Conservation (phyloP, 345 rosid genomes). For the Rhodamnia argentea region DNA sequence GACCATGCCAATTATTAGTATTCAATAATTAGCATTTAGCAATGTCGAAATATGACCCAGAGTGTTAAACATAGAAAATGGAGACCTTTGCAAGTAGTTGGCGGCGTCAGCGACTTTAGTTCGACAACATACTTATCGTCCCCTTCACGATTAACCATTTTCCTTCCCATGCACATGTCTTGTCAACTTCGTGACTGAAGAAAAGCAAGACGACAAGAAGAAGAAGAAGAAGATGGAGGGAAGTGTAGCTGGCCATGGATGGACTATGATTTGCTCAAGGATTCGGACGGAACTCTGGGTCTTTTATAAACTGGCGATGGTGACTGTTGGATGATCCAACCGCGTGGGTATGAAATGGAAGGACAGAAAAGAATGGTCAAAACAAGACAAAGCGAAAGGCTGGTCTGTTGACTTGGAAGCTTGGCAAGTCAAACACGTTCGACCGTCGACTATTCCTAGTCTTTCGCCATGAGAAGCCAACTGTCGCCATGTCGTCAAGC, state of each 20-base stretch:
- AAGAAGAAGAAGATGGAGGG: background rate
- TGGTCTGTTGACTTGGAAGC: background rate
- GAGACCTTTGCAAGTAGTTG: background rate
- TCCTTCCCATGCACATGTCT: background rate
- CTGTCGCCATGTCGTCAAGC: background rate
- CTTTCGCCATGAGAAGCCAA: background rate
- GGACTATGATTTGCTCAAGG: background rate
- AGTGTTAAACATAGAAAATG: background rate
- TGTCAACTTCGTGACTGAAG: background rate
- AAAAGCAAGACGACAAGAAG: background rate
- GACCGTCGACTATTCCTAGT: background rate
- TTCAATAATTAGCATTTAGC: background rate
- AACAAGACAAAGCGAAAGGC: background rate
- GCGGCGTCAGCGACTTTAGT: background rate
- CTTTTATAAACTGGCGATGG: background rate
- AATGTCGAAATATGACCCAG: fast-evolving
- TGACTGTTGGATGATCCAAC: background rate
- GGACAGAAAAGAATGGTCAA: background rate
- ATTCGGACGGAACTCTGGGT: background rate
- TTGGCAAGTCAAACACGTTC: background rate
- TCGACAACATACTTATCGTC: background rate
- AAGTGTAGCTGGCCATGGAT: background rate
- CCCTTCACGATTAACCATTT: background rate
- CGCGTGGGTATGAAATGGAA: background rate
- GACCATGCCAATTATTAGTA: background rate